Base-by-base conservation (phyloP, 257 asterid genomes). In the Solanum chmielewskii region DNA sequence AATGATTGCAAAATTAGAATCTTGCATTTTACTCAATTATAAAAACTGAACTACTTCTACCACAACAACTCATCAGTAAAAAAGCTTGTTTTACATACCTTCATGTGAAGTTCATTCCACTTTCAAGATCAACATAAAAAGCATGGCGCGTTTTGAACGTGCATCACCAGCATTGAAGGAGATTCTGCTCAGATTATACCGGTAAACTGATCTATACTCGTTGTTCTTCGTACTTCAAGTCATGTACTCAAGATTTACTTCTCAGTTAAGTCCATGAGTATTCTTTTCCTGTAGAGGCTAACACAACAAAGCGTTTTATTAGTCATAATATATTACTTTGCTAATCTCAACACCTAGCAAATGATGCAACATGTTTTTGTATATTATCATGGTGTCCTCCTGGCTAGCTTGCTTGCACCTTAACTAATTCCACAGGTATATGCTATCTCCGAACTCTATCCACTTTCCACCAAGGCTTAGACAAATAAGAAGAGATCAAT, bases 91-190 rank as follows among this genome's bases (percentile, higher is more conserved):
- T 41, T 75, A 44, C 89, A 86, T 25, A 85, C 90, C 75, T 86
- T 45, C 66, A 29, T 47, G 18, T 47, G 56, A 62, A 84, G 33
- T 45, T 45, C 31, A 14, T 84, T 59, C 31, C 83, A 44, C n/a
- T 27, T 73, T 29, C 62, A 35, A 70, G 47, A 78, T 74, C 59
- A 37, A 77, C 44, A 10, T 59, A 62, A 9, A 29, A 64, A 80
- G 70, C 31, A 93, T 95, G 98, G 93, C 95, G 84, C 94, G 92
- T 89, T 95, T 94, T 86, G 95, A 95, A 88, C 95, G 97, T 92
- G 95, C 94, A 76, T 97, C 99, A 31, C 98, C 98, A 59, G 96
- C 96, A 85, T 81, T 94, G 91, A 94, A 90, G 91, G 98, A 93
- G 92, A 89, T 97, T 88, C 95, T 97, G 83, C 93, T 94, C 83